phyloP scores from a whole-genome alignment of 1,139 yeast genomes.

The Diutina ranongensis region DNA sequence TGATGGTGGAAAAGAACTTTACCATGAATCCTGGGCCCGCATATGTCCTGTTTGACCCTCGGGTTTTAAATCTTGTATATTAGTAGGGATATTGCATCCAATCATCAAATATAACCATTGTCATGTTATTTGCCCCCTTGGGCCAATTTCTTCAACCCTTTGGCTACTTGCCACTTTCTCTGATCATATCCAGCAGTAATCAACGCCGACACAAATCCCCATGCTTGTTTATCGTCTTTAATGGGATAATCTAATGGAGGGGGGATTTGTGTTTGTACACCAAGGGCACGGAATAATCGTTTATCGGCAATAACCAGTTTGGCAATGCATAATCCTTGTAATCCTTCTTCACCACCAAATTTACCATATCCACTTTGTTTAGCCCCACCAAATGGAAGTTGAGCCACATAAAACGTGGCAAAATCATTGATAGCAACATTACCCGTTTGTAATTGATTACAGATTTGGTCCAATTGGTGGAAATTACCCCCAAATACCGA shows the following conservation, averaged over 20 bases:
- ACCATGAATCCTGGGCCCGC: background rate
- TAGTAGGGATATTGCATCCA: background rate
- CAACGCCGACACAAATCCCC: conserved; percentile 75
- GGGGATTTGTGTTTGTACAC: conserved; percentile 73
- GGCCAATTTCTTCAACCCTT: conserved; percentile 29
- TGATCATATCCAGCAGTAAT: conserved; percentile 81
- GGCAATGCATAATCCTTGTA: conserved; percentile 76
- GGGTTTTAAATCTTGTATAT: background rate
- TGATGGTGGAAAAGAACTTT: background rate
- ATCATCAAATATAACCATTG: too few relatives aligned
- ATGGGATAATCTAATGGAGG: conserved; percentile 87
- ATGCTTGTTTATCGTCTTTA: conserved; percentile 66
- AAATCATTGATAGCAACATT: conserved; percentile 95
- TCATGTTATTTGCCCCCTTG: conserved; percentile 13
- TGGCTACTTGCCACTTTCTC: conserved; percentile 53
- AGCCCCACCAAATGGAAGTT: conserved; percentile 91
- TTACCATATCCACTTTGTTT: conserved; percentile 93
- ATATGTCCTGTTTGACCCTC: background rate
- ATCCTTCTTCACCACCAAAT: conserved; percentile 94
- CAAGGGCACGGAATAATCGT: conserved; percentile 44
- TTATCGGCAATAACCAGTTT: conserved; percentile 82
- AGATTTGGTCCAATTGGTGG: conserved; percentile 45
- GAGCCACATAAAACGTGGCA: conserved; percentile 92
- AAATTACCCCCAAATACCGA: conserved; percentile 70
- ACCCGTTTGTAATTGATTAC: conserved; percentile 60